Base-by-base conservation (phyloP, 176 grass and related monocot species). In the Rhynchospora breviuscula region DNA sequence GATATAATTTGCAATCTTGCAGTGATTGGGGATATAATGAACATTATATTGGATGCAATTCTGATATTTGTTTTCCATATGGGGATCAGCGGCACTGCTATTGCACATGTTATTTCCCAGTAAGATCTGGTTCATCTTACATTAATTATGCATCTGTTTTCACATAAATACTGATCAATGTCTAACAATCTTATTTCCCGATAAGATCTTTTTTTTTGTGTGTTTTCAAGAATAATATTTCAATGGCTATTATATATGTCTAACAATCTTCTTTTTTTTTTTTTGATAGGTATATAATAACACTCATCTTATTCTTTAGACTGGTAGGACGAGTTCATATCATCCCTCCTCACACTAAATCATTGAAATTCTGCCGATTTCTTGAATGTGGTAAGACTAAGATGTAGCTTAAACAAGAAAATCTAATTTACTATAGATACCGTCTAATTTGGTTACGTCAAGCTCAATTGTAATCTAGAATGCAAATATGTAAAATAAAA, bases 11-110 rank as follows among this genome's bases (percentile, higher is more conserved):
- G 35, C 35, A 70, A 79, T 66, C 8, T 18, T 81, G 78, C 86
- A 99, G 96, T 99, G 85, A 87, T 78, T 18, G 96, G 96, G 48
- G 96, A 99, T 76, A 85, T 89, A 9, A 63, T 86, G 72, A 99
- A 99, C 77, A 95, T 99, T 43, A 92, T 99, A 79, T 64, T 99
- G 31, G 96, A 99, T 19, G 92, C 92, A 63, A 90, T 99, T 90
- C 74, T 99, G 88, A 93, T 99, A 73, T 99, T 99, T 90, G 89
- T 92, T 54, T 95, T 86, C 23, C 91, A 89, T 69, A 91, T 99
- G 91, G 89, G 92, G 43, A 91, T 99, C 79, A 95, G 87, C 19
- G 96, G 96, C 23, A 93, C 96, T 73, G 96, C 96, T 2, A 89
- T 90, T 88, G 89, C 96, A 58, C 96, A 99, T 90, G 90, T 92